Conservation (phyloP, 441 rosid species). For the Cnidoscolus chayamansa region DNA sequence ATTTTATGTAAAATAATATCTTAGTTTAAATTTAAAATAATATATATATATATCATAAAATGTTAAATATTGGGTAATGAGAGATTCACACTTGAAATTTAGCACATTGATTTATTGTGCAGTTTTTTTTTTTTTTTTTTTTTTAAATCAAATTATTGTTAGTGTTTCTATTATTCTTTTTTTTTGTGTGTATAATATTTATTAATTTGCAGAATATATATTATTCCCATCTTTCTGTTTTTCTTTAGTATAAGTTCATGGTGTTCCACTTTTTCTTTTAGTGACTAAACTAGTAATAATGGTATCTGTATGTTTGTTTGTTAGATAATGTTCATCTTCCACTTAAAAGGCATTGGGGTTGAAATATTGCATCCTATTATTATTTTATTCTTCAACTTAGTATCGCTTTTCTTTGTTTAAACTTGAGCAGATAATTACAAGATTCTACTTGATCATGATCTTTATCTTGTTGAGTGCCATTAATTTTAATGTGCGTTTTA, state of each 20-base stretch:
- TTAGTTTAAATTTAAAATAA: too few relatives aligned
- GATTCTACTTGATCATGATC: constrained; percentile 25
- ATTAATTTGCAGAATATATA: too few relatives aligned
- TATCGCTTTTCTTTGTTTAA: not conserved
- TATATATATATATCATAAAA: too few relatives aligned
- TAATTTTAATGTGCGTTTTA: too few relatives aligned
- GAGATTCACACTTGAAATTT: too few relatives aligned
- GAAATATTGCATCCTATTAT: constrained; percentile 13
- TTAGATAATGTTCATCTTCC: constrained; percentile 22
- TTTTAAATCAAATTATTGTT: not conserved
- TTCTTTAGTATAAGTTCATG: constrained; percentile 1
- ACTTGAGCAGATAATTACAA: constrained; percentile 19
- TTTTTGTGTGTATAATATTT: not conserved
- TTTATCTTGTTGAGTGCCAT: too few relatives aligned
- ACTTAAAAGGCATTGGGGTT: constrained; percentile 25
- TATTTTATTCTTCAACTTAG: constrained; percentile 25
- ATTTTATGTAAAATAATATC: too few relatives aligned
- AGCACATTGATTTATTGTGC: too few relatives aligned
- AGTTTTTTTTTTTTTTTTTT: too few relatives aligned
- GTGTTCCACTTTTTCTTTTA: constrained; percentile 6
- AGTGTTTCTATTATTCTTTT: not conserved
- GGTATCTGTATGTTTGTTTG: not conserved
- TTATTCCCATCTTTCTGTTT: not conserved
- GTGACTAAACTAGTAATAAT: constrained; percentile 4
- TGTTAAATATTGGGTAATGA: too few relatives aligned